Base-by-base conservation (phyloP, 2,329 filamentous ascomycete species). In the Aspergillus novofumigatus region DNA sequence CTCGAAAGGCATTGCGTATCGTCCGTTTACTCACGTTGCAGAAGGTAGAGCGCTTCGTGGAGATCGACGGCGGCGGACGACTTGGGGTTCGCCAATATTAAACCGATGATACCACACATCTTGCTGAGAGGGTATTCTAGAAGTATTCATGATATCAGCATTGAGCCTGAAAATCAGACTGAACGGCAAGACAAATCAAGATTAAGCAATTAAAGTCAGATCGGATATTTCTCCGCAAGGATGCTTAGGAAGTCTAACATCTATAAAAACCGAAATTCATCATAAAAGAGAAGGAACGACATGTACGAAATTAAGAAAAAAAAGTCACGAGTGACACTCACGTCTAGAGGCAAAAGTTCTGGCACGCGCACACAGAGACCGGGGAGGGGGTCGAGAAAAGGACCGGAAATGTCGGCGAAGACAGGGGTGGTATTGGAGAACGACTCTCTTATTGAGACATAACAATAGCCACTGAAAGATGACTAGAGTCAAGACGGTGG, bases 31-130 rank as follows among this genome's bases (percentile, higher is more conserved):
- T 72, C 65, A 74, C 71, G 83, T 71, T 88, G 87, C 9, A 90
- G 83, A 65, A 85, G 85, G 74, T 88, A 90, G n/a, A 90, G 78
- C 44, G 83, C 81, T 73, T 90, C 87, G 70, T 90, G 87, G 45
- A 90, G 78, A 63, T 90, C 87, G 59, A 84, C 79, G 32, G 86
- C 86, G 52, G 75, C 72, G 53, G 77, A 76, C 45, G 75, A 75
- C 52, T 77, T 79, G 59, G 79, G 75, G 65, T 85, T 80, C 60
- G 82, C 84, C 59, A 86, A 78, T 61, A 87, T 84, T 52, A 86
- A 73, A 62, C 78, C 84, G 56, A 86, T 76, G 62, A 87, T 84
- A 66, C 84, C 84, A 73, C 84, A 87, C 84, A 87, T 87, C 45
- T 61, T 78, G 70, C 62, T 53, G 52, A 51, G 29, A 54, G 51